phyloP scores from a whole-genome alignment of 305 asterid genomes.

The Striga hermonthica region DNA sequence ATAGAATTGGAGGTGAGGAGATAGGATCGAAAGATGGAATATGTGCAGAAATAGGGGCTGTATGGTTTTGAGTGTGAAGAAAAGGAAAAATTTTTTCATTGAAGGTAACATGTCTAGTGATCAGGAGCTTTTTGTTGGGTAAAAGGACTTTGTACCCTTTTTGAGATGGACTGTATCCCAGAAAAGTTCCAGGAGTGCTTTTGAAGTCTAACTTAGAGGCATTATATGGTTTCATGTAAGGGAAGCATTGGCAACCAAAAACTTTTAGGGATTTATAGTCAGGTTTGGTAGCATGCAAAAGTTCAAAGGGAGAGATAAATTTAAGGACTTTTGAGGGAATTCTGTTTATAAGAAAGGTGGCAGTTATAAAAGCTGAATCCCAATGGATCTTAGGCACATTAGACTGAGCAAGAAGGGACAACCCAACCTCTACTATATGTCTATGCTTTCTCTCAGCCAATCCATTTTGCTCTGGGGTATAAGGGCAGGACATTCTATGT shows the following conservation, averaged over 20 bases:
- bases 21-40: not conserved
- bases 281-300: not conserved
- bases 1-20: not conserved
- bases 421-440: not conserved
- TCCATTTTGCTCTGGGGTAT: not conserved
- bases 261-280: not conserved
- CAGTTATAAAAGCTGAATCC: not conserved
- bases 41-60: not conserved
- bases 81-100: not conserved
- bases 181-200: not conserved
- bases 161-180: too few species aligned
- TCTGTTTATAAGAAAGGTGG: not conserved
- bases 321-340: not conserved
- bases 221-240: not conserved
- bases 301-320: not conserved
- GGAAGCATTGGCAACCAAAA: conserved; percentile 2
- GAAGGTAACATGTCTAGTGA: not conserved
- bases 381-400: not conserved
- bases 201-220: not conserved
- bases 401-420: not conserved
- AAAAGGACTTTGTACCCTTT: not conserved
- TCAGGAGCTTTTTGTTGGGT: not conserved
- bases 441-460: not conserved
- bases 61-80: not conserved
- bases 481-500: not conserved